Evolutionary conservation across 2,329 filamentous ascomycete genomes (phyloP), one percentile per base, ranked within the genome.

Genomic region (Fusarium tjaetaba): DNA sequence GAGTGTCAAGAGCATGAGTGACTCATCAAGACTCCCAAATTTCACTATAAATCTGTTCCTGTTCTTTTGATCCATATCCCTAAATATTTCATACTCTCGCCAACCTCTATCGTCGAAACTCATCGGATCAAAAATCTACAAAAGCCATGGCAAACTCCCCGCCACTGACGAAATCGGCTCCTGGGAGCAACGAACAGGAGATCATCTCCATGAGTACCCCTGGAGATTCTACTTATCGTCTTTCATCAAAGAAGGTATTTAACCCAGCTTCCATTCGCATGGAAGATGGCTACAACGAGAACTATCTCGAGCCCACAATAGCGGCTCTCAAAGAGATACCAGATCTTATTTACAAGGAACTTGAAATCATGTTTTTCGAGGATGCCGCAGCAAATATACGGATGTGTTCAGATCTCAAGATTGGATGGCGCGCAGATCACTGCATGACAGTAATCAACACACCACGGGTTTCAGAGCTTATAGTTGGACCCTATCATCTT

Each of bases 41-140:
- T 16, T 5, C 16, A 18, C 7, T 43, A 24, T 24, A 26, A 26
- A 43, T 6, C 15, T 43, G 11, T 13, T 24, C n/a, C 15, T 24
- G 5, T 11, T 24, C 15, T 43, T 7, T 24, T 5, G 11, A 24
- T 5, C 42, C 11, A 24, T 18, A 18, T 11, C 42, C 16, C 22
- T 7, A 2, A 11, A 24, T 18, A 10, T 4, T 11, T 6, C 0
- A 24, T 11, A 7, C 7, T 24, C 15, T 24, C 41, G 10, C 16
- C 10, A 11, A 43, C n/a, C 7, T 43, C 4, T 24, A 13, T 26
- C 11, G 2, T 9, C 42, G 11, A 11, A 43, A n/a, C 1, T 41
- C 22, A 41, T 41, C 43, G 7, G 6, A 22, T 7, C 20, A 43
- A 24, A 4, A 24, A 1, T 11, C n/a, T 43, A 24, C 5, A 42